These are phyloP conservation scores for Fraxinus sp. DNA, from an alignment of 305 asterid species.

Conservation along the genomic window DNA sequence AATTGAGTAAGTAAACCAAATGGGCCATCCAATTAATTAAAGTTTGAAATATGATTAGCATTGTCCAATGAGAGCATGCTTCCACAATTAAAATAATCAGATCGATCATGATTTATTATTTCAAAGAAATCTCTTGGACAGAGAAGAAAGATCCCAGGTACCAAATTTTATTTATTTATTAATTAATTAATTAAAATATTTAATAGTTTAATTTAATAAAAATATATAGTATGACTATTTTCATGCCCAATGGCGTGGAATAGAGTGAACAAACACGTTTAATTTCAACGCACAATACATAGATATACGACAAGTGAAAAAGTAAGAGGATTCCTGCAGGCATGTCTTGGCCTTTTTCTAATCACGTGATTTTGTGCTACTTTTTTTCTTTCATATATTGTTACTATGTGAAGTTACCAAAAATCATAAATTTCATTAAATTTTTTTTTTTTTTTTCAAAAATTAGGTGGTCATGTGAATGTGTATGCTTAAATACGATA, in stretches of 20 bases:
- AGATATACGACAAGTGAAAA: constrained; percentile 21
- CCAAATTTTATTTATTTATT: constrained; percentile 24
- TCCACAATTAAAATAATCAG: constrained; percentile 39
- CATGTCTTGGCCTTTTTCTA: constrained; percentile 18
- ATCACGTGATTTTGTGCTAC: constrained; percentile 4
- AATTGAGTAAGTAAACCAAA: constrained; percentile 48
- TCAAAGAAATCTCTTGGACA: constrained; percentile 58
- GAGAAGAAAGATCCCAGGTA: constrained; percentile 51
- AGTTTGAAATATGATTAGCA: constrained; percentile 27
- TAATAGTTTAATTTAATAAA: constrained; percentile 17
- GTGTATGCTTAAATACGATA: no score
- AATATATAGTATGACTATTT: constrained; percentile 38
- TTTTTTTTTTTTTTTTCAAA: background rate
- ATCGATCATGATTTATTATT: constrained; percentile 56
- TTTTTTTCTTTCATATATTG: background rate
- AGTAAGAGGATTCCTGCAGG: constrained; percentile 31
- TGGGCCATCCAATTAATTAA: constrained; percentile 48
- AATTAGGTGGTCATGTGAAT: background rate
- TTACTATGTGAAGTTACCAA: no score
- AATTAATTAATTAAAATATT: constrained; percentile 3
- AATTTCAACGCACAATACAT: constrained; percentile 18
- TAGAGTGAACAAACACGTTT: constrained; percentile 47
- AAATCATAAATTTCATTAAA: no score
- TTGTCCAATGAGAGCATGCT: constrained; percentile 24
- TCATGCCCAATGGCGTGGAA: constrained; percentile 69